Evolutionary conservation across 345 rosid genomes (phyloP).

Genomic region (Toxicodendron radicans): DNA sequence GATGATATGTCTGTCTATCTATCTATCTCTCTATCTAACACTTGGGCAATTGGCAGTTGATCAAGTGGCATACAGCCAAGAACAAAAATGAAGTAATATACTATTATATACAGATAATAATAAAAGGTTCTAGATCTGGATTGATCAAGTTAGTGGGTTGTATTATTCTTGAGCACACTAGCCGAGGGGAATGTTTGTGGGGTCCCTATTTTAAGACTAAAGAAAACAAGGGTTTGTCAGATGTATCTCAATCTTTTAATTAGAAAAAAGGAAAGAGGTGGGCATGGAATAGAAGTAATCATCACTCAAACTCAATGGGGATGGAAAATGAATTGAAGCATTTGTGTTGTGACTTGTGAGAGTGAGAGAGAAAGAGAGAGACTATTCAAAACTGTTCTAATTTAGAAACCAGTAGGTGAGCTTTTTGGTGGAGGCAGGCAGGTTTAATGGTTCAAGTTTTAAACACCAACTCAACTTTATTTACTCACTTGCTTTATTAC

Average conservation of each 20-base stretch:
- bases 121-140: constrained; percentile 26
- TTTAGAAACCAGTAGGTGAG: constrained; percentile 29
- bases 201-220: constrained; percentile 26
- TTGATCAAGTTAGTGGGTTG: constrained; percentile 40
- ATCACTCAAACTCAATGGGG: constrained; percentile 20
- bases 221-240: constrained; percentile 32
- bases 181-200: constrained; percentile 76
- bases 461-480: background rate
- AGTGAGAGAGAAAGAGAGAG: background rate
- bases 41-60: constrained; percentile 3
- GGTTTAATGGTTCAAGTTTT: constrained; percentile 19
- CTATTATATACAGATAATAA: background rate
- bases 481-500: background rate
- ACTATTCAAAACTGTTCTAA: constrained; percentile 20
- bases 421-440: constrained; percentile 27
- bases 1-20: background rate
- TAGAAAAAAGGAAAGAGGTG: background rate
- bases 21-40: constrained; percentile 27
- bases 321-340: constrained; percentile 7
- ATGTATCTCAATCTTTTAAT: constrained; percentile 28
- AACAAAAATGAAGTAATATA: constrained; percentile 20
- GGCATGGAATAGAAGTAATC: constrained; percentile 29
- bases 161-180: constrained; percentile 60
- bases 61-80: constrained; percentile 47
- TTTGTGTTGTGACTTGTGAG: background rate